Base-by-base conservation (phyloP, 192 early-diverging fungal genomes). In the Phycomyces nitens region DNA sequence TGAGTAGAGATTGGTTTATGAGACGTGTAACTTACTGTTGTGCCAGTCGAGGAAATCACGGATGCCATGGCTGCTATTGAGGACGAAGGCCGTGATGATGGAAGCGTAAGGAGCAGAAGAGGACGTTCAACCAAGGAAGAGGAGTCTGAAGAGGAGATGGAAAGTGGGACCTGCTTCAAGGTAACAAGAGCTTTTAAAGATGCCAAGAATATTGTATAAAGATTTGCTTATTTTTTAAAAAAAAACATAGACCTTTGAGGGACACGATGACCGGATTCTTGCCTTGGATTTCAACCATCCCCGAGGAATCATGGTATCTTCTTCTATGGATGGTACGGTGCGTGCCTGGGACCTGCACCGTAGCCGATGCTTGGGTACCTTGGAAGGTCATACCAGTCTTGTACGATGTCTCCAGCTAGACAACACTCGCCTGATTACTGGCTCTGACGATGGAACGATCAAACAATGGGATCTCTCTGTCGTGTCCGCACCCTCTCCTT, bases 281-380 rank as follows among this genome's bases (percentile, higher is more conserved):
- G 79, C 76, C 9, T 24, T 92, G 8, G 85, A 84, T 60, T 75
- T 85, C 66, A 81, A 88, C 50, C 74, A 77, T n/a, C 69, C 68
- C 8, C 51, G 77, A 21, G 87, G 81, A 2, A 77, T 77, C 5
- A 41, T 90, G 8, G 83, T 88, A 0, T 85, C 90, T 0, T 82
- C 87, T 12, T 87, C 88, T 5, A 68, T 82, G 23, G 90, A 92
- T 71, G 84, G 81, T 29, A 86, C 87, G 22, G 81, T 85, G 18
- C 83, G 86, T 7, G 76, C 86, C 61, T 92, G 90, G 88, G 85
- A 90, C 53, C 66, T 89, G 26, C 57, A 80, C 18, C 77, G 71
- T 27, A 71, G 83, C 11, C 80, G 80, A 50, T 86, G 81, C 18
- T 69, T 86, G 23, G 84, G 84, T 51, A 77, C 77, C 15, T 65